These are phyloP conservation scores for Apodospora peruviana DNA, from an alignment of 495 filamentous ascomycete species.

Conservation along the genomic window DNA sequence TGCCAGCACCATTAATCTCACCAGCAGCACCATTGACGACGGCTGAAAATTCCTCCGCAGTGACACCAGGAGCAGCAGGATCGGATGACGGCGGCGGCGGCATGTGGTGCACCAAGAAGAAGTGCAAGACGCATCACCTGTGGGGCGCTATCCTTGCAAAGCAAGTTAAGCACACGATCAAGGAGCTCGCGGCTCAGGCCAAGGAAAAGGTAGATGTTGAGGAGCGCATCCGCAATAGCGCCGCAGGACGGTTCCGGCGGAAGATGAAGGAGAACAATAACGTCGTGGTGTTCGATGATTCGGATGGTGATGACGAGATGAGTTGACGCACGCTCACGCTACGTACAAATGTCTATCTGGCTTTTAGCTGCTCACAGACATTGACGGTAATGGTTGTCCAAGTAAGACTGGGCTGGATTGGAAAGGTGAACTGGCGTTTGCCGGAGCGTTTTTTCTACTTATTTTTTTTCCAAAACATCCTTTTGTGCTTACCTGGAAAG, in stretches of 20 bases:
- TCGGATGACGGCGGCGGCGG: constrained; percentile 24
- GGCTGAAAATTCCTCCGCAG: too few relatives aligned
- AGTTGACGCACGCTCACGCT: too few relatives aligned
- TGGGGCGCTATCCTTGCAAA: constrained; percentile 40
- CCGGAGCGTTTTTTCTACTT: too few relatives aligned
- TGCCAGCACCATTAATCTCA: not conserved
- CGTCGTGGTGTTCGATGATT: constrained; percentile 23
- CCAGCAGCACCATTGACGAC: not conserved
- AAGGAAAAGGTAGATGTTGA: constrained; percentile 37
- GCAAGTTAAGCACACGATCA: constrained; percentile 35
- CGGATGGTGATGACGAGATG: constrained; percentile 5
- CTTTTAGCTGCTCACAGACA: too few relatives aligned
- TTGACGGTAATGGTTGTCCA: too few relatives aligned
- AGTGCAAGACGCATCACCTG: constrained; percentile 41
- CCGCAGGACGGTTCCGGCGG: constrained; percentile 33
- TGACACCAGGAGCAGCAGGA: too few relatives aligned
- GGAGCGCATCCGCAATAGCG: constrained; percentile 30
- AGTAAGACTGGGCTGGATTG: too few relatives aligned
- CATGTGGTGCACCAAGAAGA: constrained; percentile 42
- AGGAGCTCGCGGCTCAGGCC: constrained; percentile 38
- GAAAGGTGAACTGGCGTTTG: too few relatives aligned
- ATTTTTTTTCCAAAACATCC: too few relatives aligned
- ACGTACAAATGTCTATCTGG: too few relatives aligned
- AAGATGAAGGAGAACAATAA: constrained; percentile 33
- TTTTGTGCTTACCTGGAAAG: too few relatives aligned